Percentiles rank a stretch among this genome's conserved stretches.
Conservation (phyloP, 73 alveolate genomes). For the Paramecium biaurelia region DNA sequence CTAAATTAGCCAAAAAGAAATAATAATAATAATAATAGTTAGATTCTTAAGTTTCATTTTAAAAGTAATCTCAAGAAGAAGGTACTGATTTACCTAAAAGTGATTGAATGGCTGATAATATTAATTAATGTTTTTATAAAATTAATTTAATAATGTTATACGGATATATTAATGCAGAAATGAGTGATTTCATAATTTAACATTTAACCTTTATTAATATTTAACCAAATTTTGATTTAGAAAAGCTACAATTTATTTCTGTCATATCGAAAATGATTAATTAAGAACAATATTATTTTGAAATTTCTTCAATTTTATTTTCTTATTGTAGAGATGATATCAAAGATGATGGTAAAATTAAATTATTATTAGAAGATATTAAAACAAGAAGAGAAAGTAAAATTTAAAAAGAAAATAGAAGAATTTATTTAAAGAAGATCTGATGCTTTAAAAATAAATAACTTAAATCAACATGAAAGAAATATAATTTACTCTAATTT, state of each 20-base stretch:
- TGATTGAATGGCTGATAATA: background rate
- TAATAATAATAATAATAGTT: background rate
- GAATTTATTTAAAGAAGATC: background rate
- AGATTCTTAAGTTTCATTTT: background rate
- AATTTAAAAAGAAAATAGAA: background rate
- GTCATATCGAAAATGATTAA: background rate
- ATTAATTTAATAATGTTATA: background rate
- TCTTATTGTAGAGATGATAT: constrained; percentile 23
- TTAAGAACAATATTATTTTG: constrained; percentile 19
- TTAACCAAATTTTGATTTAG: background rate
- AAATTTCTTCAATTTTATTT: background rate
- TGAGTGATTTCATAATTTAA: constrained; percentile 18
- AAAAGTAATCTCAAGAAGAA: background rate
- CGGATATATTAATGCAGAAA: constrained; percentile 25
- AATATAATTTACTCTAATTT: background rate
- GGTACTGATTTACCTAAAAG: constrained; percentile 42
- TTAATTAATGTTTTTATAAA: background rate
- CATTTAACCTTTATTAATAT: background rate
- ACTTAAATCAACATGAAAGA: constrained; percentile 2
- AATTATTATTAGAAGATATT: background rate
- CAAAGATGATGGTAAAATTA: background rate
- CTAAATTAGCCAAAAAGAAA: background rate
- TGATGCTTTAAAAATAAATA: background rate
- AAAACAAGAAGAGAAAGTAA: background rate
- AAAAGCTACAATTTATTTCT: constrained; percentile 1